Evolutionary conservation across 352 stramenopile genomes (phyloP), one percentile per base, ranked within the genome.

Genomic region (Globisporangium nodosum): DNA sequence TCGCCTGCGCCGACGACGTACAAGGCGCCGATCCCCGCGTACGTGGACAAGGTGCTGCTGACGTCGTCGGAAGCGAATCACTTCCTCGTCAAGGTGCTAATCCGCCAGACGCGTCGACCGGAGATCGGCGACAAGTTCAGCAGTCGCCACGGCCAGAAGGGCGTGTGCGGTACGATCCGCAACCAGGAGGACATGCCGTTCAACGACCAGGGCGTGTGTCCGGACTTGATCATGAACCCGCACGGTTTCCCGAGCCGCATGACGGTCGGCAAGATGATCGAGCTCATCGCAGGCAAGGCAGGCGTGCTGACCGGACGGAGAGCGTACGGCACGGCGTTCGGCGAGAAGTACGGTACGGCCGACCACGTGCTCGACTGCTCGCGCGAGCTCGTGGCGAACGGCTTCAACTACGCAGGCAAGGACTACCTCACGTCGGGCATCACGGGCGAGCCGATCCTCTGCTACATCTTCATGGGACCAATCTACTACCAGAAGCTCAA

Each of bases 401-500:
- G 98, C 27, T 98, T 99, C 68, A 99, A 98, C 75, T 99, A 99
- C 68, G 91, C 92, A 30, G 98, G 98, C 51, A 99, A 99, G 77
- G 97, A 99, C 72, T 87, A 98, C 33, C 74, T 99, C 39, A 98
- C 90, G 47, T 94, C 79, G 20, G 87, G 87, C 43, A 96, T 97
- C 39, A 99, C 92, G 58, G 98, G 98, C 45, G 95, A 99, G 63
- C 94, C 96, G 5, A 87, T 99, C 20, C 78, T 98, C 75, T 97
- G 96, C 53, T 99, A 99, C 78, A 98, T 99, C 63, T 99, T 99
- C 70, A 98, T 98, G 65, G 98, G 98, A 1, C 97, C 97, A 27
- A 96, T 99, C 20, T 99, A 99, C 73, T 99, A 99, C 72, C 98
- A 99, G 74, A 99, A 99, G 73, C 84, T 99, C 18, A 99, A 99